Base-by-base conservation (phyloP, 2,329 filamentous ascomycete species). In the Leptographium lundbergii region DNA sequence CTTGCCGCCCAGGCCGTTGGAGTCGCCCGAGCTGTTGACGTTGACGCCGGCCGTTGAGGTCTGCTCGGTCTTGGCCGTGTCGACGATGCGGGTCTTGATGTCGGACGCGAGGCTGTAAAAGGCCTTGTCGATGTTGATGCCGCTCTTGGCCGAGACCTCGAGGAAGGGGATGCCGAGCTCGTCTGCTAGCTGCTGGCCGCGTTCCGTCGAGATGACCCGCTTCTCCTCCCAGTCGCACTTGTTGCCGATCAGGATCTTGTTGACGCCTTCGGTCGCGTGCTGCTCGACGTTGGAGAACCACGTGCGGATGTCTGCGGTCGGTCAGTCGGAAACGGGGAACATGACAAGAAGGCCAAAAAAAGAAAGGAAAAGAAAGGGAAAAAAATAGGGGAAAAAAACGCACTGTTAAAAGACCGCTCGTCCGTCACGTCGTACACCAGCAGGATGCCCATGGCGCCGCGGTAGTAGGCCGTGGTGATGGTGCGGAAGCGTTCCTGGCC, bases 151-250 rank as follows among this genome's bases (percentile, higher is more conserved):
- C 22, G 90, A 95, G 63, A 99, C 94, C 74, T 99, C 94, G 72
- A 99, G 88, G 81, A 99, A 99, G 24, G 94, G 92, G 65, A 99
- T 95, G 69, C 91, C 91, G 62, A 99, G 86, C 75, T 97, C 94
- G 75, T 96, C 88, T 61, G 94, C 94, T 59, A 99, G 83, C 65
- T 87, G 86, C 74, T 99, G 91, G 67, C 94, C 94, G 70, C 91
- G 87, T 73, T 96, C 91, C 61, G 88, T 95, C 56, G 89, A 91
- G 50, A 99, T 88, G 59, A 89, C 91, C 66, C 94, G 87, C 81
- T 97, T 97, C 77, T 99, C 94, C 75, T 97, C 94, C 94, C 94
- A 97, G 75, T 99, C 94, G 77, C 94, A 99, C 78, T 99, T 99
- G 82, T 99, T 99, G 72, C 94, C 94, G 66, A 99, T 96, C 65